A percentile compares a stretch with the other conserved stretches of the same genome.
phyloP scores from a whole-genome alignment of 2,329 filamentous ascomycete genomes.

The Penicillium vulpinum region DNA sequence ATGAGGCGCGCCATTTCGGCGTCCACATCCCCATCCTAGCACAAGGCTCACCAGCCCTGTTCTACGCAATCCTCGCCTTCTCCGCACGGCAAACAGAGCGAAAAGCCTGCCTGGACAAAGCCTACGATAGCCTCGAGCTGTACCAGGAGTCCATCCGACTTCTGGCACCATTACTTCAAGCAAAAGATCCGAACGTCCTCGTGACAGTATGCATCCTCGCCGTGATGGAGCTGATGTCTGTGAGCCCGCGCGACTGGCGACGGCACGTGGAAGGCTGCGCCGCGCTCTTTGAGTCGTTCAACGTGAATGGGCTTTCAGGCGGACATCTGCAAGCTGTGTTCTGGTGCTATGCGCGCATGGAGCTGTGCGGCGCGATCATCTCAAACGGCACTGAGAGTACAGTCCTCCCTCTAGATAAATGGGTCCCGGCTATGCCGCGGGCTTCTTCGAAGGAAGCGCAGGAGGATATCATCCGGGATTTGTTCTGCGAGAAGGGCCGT shows the following conservation, averaged over 20 bases:
- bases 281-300: constrained; percentile 51
- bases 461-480: constrained; percentile 21
- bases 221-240: constrained; percentile 54
- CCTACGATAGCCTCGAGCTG: constrained; percentile 52
- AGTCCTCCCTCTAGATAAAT: constrained; percentile 51
- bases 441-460: constrained; percentile 33
- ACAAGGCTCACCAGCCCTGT: constrained; percentile 45
- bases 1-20: constrained; percentile 53
- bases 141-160: constrained; percentile 54
- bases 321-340: constrained; percentile 56
- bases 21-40: constrained; percentile 53
- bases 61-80: constrained; percentile 54
- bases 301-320: constrained; percentile 52
- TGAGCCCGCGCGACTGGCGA: constrained; percentile 51
- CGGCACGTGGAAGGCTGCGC: constrained; percentile 58
- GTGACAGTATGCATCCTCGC: constrained; percentile 55
- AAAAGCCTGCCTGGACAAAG: constrained; percentile 44
- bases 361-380: constrained; percentile 57
- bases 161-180: constrained; percentile 49
- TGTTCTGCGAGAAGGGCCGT: constrained; percentile 21
- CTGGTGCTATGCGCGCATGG: constrained; percentile 59
- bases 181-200: constrained; percentile 51
- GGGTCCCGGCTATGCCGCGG: constrained; percentile 42
- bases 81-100: constrained; percentile 54
- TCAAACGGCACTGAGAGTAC: constrained; percentile 50